A percentile compares a stretch with the other conserved stretches of the same genome.
phyloP scores from a whole-genome alignment of 345 rosid species.

The Euphorbia pulcherrima region DNA sequence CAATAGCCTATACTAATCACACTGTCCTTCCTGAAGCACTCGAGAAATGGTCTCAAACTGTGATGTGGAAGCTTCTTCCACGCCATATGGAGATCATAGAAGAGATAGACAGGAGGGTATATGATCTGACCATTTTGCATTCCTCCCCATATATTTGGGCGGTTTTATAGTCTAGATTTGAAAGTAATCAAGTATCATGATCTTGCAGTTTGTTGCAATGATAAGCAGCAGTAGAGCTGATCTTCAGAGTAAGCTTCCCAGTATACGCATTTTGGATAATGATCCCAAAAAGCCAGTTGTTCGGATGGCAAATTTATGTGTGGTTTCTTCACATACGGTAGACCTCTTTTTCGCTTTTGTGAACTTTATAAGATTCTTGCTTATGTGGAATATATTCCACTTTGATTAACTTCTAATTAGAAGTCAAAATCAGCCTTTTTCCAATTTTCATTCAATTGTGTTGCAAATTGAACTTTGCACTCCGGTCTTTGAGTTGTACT shows the following conservation, averaged over 20 bases:
- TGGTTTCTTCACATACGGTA: conserved; percentile 83
- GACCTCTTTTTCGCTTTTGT: conserved; percentile 16
- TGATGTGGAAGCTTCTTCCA: conserved; percentile 97
- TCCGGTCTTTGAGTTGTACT: neutral
- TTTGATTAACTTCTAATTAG: neutral
- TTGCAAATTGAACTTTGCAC: neutral
- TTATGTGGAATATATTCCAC: neutral
- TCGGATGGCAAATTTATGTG: conserved; percentile 96
- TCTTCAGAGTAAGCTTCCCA: conserved; percentile 75
- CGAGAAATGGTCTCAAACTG: conserved; percentile 92
- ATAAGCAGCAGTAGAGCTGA: conserved; percentile 47
- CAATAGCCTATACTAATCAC: conserved; percentile 93
- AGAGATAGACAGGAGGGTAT: conserved; percentile 89
- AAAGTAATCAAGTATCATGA: too few relatives aligned
- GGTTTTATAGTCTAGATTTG: conserved; percentile 10
- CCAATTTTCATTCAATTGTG: conserved; percentile 5
- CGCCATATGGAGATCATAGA: conserved; percentile 98
- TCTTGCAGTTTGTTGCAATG: conserved; percentile 65
- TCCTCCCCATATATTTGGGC: conserved; percentile 12
- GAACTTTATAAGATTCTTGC: conserved; percentile 3
- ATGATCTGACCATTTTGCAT: conserved; percentile 1
- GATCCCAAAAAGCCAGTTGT: conserved; percentile 88
- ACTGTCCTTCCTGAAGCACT: conserved; percentile 99
- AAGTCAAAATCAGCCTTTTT: neutral
- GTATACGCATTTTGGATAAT: conserved; percentile 73